These are phyloP conservation scores for Candida insectorum DNA, from an alignment of 805 yeast genomes.

Conservation along the genomic window DNA sequence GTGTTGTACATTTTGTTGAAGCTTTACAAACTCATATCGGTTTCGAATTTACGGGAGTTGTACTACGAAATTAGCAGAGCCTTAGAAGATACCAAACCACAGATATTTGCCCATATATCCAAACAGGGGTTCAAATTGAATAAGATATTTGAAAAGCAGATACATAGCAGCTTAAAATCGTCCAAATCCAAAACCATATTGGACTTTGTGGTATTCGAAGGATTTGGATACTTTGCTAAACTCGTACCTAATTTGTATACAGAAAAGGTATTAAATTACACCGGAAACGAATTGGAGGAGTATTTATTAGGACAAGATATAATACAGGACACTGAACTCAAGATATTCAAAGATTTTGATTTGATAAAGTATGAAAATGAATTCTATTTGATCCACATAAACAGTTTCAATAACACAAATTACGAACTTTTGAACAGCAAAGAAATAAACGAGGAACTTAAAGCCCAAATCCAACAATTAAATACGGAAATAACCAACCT, in stretches of 20 bases:
- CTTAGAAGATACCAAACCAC: slow-evolving; percentile 29
- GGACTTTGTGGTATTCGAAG: slow-evolving; percentile 39
- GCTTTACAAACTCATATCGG: slow-evolving; percentile 23
- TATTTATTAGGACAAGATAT: slow-evolving; percentile 17
- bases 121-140: slow-evolving; percentile 28
- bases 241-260: slow-evolving; percentile 22
- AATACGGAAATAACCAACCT: slow-evolving; percentile 26
- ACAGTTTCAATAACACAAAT: slow-evolving; percentile 31
- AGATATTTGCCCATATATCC: slow-evolving; percentile 28
- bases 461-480: slow-evolving; percentile 22
- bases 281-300: slow-evolving; percentile 23
- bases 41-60: slow-evolving; percentile 29
- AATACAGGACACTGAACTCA: slow-evolving; percentile 4
- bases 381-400: slow-evolving; percentile 34
- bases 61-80: slow-evolving; percentile 33
- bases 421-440: slow-evolving; percentile 35
- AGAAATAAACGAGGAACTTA: slow-evolving; percentile 35
- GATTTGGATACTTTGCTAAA: slow-evolving; percentile 32
- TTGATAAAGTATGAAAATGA: slow-evolving; percentile 37
- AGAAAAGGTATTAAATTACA: slow-evolving; percentile 14
- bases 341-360: slow-evolving; percentile 18
- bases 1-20: slow-evolving; percentile 31
- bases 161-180: slow-evolving; percentile 5
- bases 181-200: slow-evolving; percentile 13
- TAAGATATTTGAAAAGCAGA: slow-evolving; percentile 8